Base-by-base conservation (phyloP, 2,329 filamentous ascomycete species). In the Ophiostoma quercus region DNA sequence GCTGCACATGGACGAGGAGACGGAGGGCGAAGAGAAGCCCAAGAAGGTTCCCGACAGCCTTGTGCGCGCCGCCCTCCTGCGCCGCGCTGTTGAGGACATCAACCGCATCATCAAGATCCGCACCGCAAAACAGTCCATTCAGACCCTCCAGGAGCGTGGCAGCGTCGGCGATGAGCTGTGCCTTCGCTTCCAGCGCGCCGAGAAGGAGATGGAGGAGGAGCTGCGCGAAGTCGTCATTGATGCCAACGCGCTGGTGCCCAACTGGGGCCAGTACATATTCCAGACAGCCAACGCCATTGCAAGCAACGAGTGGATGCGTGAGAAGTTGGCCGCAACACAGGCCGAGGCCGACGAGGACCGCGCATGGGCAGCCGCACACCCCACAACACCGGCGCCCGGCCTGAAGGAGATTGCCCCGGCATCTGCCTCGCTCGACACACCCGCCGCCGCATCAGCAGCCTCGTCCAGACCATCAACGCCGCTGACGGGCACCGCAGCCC, bases 191-290 rank as follows among this genome's bases (percentile, higher is more conserved):
- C 81, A 89, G 80, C 87, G 92, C 67, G 95, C 94, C 0, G 95
- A 99, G 85, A 94, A 96, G 82, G 95, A 99, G 81, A 96, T 98
- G 84, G 94, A 99, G 81, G 92, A 93, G 74, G 95, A 99, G 81
- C 84, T 99, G 72, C 88, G 92, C 75, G 95, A 99, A 80, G 94
- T 98, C 32, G 93, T 98, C 43, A 87, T 89, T 75, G 94, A 98
- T 92, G 95, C 96, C 76, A 98, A 98, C 78, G 93, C 91, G 25
- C 90, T 97, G 73, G 85, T 88, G 1, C 90, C 92, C 67, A 90
- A 90, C 79, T 99, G 95, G 95, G 95, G 95, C 72, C 90, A 95
- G 77, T 88, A 87, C 70, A 98, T 99, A 79, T 99, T 99, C 86
- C 95, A 99, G 80, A 94, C 92, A 65, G 95, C 95, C 69, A 96